A percentile compares a stretch with the other conserved stretches of the same genome.
phyloP scores from a whole-genome alignment of 2,329 filamentous ascomycete species.

The Diaporthe caulivora region DNA sequence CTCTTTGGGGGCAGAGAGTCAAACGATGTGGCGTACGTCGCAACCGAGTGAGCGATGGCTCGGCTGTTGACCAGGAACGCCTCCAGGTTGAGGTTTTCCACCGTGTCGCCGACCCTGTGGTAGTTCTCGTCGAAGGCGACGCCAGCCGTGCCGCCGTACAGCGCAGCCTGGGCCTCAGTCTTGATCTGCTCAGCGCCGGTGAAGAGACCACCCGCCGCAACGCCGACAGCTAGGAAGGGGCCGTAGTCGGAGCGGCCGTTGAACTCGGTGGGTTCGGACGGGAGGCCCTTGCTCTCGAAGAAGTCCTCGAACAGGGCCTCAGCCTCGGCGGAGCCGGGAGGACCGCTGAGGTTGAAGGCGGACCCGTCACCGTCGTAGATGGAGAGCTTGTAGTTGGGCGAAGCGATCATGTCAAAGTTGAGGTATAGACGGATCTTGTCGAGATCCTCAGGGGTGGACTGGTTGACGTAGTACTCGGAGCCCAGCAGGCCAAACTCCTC shows the following conservation, averaged over 20 bases:
- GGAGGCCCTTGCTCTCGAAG: conserved; percentile 55
- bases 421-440: conserved; percentile 56
- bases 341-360: conserved; percentile 63
- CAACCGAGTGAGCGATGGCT: conserved; percentile 56
- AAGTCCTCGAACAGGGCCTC: conserved; percentile 51
- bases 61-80: conserved; percentile 60
- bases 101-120: conserved; percentile 58
- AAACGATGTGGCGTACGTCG: conserved; percentile 56
- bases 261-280: conserved; percentile 72
- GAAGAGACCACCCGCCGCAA: conserved; percentile 76
- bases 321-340: conserved; percentile 43
- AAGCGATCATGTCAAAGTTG: conserved; percentile 69
- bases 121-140: conserved; percentile 60
- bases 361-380: conserved; percentile 73
- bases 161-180: conserved; percentile 63
- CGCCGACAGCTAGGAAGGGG: conserved; percentile 74
- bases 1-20: conserved; percentile 47
- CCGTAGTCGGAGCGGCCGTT: conserved; percentile 68
- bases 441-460: conserved; percentile 43
- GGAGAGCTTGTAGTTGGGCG: conserved; percentile 63
- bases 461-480: conserved; percentile 47
- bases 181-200: conserved; percentile 67
- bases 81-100: conserved; percentile 49
- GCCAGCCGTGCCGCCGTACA: conserved; percentile 73
- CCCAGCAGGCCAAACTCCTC: conserved; percentile 45